A percentile compares a stretch with the other conserved stretches of the same genome.
These are phyloP conservation scores for Paecilomyces fulvus DNA, from an alignment of 2,329 filamentous ascomycete genomes.

Conservation along the genomic window DNA sequence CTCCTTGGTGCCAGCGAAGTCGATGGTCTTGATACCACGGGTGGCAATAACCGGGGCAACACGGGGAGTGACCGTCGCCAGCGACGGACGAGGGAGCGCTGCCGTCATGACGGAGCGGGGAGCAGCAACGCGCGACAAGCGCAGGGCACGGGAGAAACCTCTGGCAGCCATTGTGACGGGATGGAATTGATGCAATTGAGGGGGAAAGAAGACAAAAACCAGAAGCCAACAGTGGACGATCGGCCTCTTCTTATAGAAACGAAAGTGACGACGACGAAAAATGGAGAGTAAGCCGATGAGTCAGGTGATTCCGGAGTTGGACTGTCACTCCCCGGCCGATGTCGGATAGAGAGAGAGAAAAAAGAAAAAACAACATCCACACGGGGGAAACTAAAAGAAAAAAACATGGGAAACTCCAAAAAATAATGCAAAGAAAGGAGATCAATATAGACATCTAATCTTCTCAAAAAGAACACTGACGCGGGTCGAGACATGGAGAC, in stretches of 20 bases:
- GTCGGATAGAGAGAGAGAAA: constrained; percentile 7
- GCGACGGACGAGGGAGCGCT: constrained; percentile 43
- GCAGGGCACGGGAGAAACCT: constrained; percentile 48
- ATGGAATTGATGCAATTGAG: constrained; percentile 5
- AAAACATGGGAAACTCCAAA: no score
- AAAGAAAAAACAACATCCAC: neutral
- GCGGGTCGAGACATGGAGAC: neutral
- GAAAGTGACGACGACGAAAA: neutral
- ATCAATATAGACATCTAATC: neutral
- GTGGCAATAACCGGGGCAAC: constrained; percentile 40
- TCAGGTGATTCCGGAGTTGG: constrained; percentile 18
- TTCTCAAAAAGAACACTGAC: neutral
- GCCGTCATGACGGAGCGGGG: constrained; percentile 52
- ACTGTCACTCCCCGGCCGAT: constrained; percentile 19
- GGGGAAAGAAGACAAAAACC: constrained; percentile 6
- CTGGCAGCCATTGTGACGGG: constrained; percentile 39
- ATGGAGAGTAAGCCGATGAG: constrained; percentile 9
- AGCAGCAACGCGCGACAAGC: constrained; percentile 48
- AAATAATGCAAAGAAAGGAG: neutral
- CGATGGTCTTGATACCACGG: constrained; percentile 94
- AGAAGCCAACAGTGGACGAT: constrained; percentile 6
- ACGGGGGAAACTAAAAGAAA: neutral
- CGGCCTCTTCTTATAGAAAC: neutral
- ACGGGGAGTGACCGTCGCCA: constrained; percentile 39
- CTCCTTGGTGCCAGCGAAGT: constrained; percentile 95